Percentiles rank a stretch among this genome's conserved stretches.
phyloP scores from a whole-genome alignment of 352 stramenopile genomes.

The Phytophthora litchii region DNA sequence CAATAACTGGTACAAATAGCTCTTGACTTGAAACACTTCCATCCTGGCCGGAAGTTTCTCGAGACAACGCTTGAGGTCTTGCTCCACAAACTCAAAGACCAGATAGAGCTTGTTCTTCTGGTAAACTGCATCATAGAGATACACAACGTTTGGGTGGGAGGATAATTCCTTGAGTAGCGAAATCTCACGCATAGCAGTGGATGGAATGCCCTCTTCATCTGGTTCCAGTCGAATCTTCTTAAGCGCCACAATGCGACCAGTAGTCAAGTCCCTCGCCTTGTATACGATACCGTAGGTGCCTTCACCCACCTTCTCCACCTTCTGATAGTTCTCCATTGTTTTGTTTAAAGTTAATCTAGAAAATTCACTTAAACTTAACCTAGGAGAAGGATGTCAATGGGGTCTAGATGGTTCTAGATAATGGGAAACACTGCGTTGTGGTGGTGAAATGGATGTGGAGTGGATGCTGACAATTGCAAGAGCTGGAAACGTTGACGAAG shows the following conservation, averaged over 20 bases:
- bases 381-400: not conserved
- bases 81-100: constrained; percentile 89
- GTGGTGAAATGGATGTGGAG: not conserved
- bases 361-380: not conserved
- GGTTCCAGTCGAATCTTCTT: constrained; percentile 92
- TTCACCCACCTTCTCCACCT: constrained; percentile 91
- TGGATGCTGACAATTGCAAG: not conserved
- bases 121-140: constrained; percentile 84
- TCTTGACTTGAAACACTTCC: constrained; percentile 84
- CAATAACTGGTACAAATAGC: constrained; percentile 83
- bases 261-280: constrained; percentile 93
- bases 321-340: constrained; percentile 88
- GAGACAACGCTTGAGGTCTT: constrained; percentile 90
- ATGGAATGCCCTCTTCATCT: constrained; percentile 98
- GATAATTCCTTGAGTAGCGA: constrained; percentile 94
- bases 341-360: not conserved
- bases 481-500: not conserved
- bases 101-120: constrained; percentile 89
- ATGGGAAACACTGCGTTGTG: constrained; percentile 8
- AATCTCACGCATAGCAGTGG: constrained; percentile 98
- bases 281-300: constrained; percentile 98
- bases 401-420: not conserved
- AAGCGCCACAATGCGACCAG: constrained; percentile 92
- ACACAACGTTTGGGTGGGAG: constrained; percentile 95
- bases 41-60: constrained; percentile 93